Conservation (phyloP, 306 rosid genomes). For the Rosa rugosa region DNA sequence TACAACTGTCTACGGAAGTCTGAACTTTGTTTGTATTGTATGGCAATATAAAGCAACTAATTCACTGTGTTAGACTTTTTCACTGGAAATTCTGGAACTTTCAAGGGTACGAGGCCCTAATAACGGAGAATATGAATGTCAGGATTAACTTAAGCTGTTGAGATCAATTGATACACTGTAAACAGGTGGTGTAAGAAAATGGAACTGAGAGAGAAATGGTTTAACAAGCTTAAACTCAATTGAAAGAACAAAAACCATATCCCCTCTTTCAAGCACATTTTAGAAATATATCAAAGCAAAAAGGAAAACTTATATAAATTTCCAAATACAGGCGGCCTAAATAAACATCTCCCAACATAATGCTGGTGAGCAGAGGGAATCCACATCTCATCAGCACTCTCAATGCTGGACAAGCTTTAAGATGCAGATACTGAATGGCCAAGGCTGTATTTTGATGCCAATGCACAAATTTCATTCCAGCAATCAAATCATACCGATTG, state of each 20-base stretch:
- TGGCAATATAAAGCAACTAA: too few relatives aligned
- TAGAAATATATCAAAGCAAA: not conserved
- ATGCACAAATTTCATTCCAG: conserved; percentile 1
- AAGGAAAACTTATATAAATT: not conserved
- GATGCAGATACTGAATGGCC: not conserved
- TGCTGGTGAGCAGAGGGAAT: not conserved
- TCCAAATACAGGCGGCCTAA: not conserved
- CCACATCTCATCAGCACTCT: not conserved
- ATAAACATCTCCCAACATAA: not conserved
- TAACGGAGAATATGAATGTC: too few relatives aligned
- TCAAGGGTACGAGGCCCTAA: too few relatives aligned
- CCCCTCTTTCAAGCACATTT: not conserved
- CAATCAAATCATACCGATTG: not conserved
- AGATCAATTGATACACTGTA: too few relatives aligned
- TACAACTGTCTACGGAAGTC: not conserved
- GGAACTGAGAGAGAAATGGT: too few relatives aligned
- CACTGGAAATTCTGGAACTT: too few relatives aligned
- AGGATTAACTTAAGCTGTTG: too few relatives aligned
- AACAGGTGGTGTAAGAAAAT: too few relatives aligned
- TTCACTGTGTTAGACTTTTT: too few relatives aligned
- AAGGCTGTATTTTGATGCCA: not conserved
- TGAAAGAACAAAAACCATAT: not conserved
- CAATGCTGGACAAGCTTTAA: not conserved
- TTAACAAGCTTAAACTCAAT: not conserved
- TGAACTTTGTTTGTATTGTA: too few relatives aligned